These are phyloP conservation scores for Vararia minispora DNA, from an alignment of 768 basidiomycete species.

Conservation along the genomic window DNA sequence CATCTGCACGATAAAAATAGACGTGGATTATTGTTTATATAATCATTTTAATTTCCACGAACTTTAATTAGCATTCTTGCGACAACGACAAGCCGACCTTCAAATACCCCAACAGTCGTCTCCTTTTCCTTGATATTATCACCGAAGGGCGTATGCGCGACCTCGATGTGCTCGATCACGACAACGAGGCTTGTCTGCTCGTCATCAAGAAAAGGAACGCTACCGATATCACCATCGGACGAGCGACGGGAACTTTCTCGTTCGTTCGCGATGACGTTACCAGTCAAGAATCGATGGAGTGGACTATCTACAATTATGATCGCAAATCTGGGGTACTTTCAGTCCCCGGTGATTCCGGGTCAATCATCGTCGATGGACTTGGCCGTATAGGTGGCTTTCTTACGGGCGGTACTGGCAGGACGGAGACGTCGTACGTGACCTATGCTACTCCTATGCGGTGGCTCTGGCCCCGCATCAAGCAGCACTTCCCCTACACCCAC, in stretches of 20 bases:
- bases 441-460: slow-evolving; percentile 20
- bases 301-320: slow-evolving; percentile 3
- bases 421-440: slow-evolving; percentile 16
- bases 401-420: slow-evolving; percentile 17
- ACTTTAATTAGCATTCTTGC: no score
- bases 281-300: slow-evolving; percentile 11
- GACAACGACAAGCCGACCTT: no score
- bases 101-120: no score
- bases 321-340: slow-evolving; percentile 11
- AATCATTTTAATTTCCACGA: no score
- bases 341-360: slow-evolving; percentile 13
- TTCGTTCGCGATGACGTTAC: slow-evolving; percentile 7
- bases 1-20: no score
- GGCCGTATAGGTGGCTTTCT: slow-evolving; percentile 21
- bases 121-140: background rate
- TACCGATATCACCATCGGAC: slow-evolving; percentile 14
- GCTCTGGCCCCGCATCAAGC: slow-evolving; percentile 6
- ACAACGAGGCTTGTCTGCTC: background rate
- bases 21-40: no score
- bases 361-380: slow-evolving; percentile 12
- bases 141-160: background rate
- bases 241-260: slow-evolving; percentile 10
- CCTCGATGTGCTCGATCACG: background rate
- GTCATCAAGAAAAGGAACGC: slow-evolving; percentile 14
- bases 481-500: slow-evolving; percentile 2